Conservation (phyloP, 352 stramenopile genomes). For the Phytophthora melonis region DNA sequence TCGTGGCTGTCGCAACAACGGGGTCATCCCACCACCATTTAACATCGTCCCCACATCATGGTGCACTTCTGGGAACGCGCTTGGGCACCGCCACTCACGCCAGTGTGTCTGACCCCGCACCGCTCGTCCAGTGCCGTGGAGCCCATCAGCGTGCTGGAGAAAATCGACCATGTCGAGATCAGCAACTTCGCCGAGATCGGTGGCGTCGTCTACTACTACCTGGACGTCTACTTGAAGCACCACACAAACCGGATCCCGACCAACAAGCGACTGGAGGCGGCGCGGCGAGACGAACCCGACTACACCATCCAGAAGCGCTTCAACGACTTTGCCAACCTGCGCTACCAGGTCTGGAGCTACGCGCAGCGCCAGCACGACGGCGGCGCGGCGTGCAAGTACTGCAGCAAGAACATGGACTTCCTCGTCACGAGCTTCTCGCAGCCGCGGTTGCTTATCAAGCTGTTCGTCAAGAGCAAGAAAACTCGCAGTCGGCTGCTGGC, state of each 20-base stretch:
- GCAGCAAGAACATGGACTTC: slow-evolving; percentile 53
- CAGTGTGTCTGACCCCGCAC: slow-evolving; percentile 46
- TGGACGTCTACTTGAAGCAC: slow-evolving; percentile 63
- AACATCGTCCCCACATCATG: slow-evolving; percentile 25
- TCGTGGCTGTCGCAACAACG: background rate
- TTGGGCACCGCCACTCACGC: slow-evolving; percentile 47
- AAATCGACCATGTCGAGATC: slow-evolving; percentile 61
- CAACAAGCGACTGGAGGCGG: slow-evolving; percentile 43
- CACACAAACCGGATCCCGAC: slow-evolving; percentile 58
- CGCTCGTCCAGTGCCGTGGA: slow-evolving; percentile 48
- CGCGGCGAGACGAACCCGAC: slow-evolving; percentile 39
- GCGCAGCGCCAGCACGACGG: slow-evolving; percentile 48
- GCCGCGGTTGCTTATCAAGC: slow-evolving; percentile 44
- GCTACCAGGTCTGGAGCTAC: slow-evolving; percentile 57
- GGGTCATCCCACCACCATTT: background rate
- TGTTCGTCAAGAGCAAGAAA: slow-evolving; percentile 41
- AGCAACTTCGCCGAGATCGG: slow-evolving; percentile 45
- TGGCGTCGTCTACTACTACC: slow-evolving; percentile 53
- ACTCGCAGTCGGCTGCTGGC: slow-evolving; percentile 38
- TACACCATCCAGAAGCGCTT: slow-evolving; percentile 58
- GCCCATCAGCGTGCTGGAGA: slow-evolving; percentile 47
- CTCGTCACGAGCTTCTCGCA: slow-evolving; percentile 52
- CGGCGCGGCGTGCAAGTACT: slow-evolving; percentile 50
- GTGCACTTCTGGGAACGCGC: slow-evolving; percentile 41
- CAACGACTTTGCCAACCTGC: slow-evolving; percentile 60